These are phyloP conservation scores for Adenanthera pavonina DNA, from an alignment of 306 rosid genomes.

Conservation along the genomic window DNA sequence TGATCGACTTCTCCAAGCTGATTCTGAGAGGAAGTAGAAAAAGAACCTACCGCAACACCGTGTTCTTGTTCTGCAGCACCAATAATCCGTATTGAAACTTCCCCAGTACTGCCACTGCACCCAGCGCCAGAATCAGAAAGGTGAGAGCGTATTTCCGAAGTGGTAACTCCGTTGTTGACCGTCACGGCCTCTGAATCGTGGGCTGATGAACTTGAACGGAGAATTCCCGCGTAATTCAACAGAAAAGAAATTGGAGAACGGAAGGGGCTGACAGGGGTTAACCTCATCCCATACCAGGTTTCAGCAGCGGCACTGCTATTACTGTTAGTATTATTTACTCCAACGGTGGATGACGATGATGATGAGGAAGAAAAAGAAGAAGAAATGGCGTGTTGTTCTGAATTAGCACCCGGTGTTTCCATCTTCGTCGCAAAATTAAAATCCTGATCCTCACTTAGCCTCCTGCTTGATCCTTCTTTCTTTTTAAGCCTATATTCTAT, in stretches of 20 bases:
- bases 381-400: conserved; percentile 43
- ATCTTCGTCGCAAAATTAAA: conserved; percentile 38
- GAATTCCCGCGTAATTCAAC: conserved; percentile 78
- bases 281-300: conserved; percentile 51
- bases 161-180: conserved; percentile 42
- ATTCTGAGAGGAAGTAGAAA: conserved; percentile 32
- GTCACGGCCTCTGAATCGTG: conserved; percentile 48
- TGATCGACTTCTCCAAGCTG: conserved; percentile 45
- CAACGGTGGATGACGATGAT: conserved; percentile 35
- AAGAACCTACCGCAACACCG: conserved; percentile 28
- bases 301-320: conserved; percentile 21
- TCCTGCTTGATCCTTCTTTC: conserved; percentile 18
- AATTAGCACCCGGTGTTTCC: conserved; percentile 51
- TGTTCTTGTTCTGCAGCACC: conserved; percentile 66
- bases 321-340: conserved; percentile 28
- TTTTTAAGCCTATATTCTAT: conserved; percentile 2
- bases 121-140: conserved; percentile 27
- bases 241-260: conserved; percentile 69
- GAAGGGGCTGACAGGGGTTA: conserved; percentile 58
- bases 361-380: conserved; percentile 22
- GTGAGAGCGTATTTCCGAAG: conserved; percentile 48
- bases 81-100: conserved; percentile 79
- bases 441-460: conserved; percentile 38
- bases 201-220: conserved; percentile 33
- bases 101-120: conserved; percentile 52